Evolutionary conservation across 2,329 filamentous ascomycete genomes (phyloP).

Genomic region (Calonectria honghensis): DNA sequence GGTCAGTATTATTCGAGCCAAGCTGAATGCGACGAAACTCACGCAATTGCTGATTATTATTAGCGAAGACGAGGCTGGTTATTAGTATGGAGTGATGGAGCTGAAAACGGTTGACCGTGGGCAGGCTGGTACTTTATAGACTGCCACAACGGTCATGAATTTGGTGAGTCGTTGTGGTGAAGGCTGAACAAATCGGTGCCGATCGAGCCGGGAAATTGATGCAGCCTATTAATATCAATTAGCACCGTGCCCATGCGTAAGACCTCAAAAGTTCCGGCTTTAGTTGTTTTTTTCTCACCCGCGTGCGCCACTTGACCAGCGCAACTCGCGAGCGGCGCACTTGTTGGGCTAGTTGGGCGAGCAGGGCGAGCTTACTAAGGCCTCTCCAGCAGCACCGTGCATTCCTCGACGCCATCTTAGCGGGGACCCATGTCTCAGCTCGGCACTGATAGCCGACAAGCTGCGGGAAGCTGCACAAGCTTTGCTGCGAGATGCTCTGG

Average conservation of each 20-base stretch:
- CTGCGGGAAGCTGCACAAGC: neutral
- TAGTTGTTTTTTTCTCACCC: slow-evolving; percentile 1
- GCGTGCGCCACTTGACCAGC: slow-evolving; percentile 4
- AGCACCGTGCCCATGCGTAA: slow-evolving; percentile 6
- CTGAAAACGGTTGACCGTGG: neutral
- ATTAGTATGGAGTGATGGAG: no score
- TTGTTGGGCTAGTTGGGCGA: slow-evolving; percentile 13
- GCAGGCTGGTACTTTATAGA: neutral
- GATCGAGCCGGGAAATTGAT: slow-evolving; percentile 19
- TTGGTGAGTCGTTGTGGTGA: neutral
- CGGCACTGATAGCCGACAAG: slow-evolving; percentile 7
- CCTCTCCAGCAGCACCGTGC: neutral
- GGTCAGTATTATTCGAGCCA: neutral
- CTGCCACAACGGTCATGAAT: neutral
- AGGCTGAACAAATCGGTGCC: neutral
- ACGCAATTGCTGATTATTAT: neutral
- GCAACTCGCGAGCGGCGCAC: neutral
- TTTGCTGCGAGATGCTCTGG: neutral
- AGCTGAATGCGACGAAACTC: neutral
- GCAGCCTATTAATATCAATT: neutral
- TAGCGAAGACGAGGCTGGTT: neutral
- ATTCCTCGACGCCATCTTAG: neutral
- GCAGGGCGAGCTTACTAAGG: slow-evolving; percentile 13
- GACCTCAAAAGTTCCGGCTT: slow-evolving; percentile 14
- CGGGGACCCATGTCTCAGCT: slow-evolving; percentile 15